Base-by-base conservation (phyloP, 2,329 filamentous ascomycete genomes). In the Tolypocladium guangdongense region DNA sequence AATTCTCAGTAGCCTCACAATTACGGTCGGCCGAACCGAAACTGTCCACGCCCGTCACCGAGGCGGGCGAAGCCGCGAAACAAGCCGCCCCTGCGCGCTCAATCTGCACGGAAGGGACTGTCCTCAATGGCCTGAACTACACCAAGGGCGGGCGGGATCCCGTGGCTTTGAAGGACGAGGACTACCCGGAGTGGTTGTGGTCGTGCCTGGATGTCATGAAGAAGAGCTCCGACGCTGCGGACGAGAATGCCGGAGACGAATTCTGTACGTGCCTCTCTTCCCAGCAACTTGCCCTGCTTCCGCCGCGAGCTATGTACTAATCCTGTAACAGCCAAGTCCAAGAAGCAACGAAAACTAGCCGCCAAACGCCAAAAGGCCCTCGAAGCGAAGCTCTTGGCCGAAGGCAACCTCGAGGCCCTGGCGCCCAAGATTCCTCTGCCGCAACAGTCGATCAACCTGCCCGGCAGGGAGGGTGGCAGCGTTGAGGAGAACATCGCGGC, bases 141-240 rank as follows among this genome's bases (percentile, higher is more conserved):
- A 70, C 84, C 63, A 93, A 93, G 74, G 82, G 80, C 59, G 78
- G 80, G 64, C 72, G 77, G 37, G 88, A 92, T 64, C 88, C 89
- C 0, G 74, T 92, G 7, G 89, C 89, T 11, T 68, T 84, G 62
- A 76, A 83, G 36, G 89, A 95, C 60, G 75, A 82, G 24, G 86
- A 87, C 57, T 95, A 95, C 69, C 89, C 89, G 3, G 75, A 74
- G 27, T 95, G 89, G 89, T 69, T 95, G 57, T 95, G 89, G 89
- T 75, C 71, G 3, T 83, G 87, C 60, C 71, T 93, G 53, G 79
- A 84, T 50, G 76, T 80, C 54, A 74, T 81, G 69, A 79, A 81
- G 68, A 81, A 78, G 64, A 68, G 63, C 4, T 69, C 70, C 22
- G 72, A 69, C 16, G 73, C 71, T 2, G 78, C 71, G 4, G 79